These are phyloP conservation scores for Bipolaris cookei DNA, from an alignment of 2,329 filamentous ascomycete species.

Conservation along the genomic window DNA sequence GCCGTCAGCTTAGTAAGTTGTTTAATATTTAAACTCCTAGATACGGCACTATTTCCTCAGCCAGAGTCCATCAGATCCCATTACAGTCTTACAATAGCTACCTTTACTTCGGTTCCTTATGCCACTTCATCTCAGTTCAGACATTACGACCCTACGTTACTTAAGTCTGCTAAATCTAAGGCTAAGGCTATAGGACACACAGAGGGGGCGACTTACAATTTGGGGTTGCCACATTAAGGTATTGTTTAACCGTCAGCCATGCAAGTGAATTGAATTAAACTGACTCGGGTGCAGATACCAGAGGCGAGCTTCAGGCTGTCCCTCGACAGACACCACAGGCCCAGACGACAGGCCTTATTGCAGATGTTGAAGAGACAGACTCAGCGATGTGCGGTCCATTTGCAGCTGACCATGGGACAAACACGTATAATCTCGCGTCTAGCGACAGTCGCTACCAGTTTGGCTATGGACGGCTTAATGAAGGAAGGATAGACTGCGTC, in stretches of 20 bases:
- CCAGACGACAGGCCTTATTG: background rate
- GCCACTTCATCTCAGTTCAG: too few species aligned
- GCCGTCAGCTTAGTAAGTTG: background rate
- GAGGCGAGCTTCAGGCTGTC: background rate
- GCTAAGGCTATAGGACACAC: background rate
- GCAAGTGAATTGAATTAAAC: background rate
- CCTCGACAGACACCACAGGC: background rate
- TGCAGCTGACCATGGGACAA: background rate
- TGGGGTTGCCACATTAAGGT: background rate
- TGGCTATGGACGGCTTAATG: background rate
- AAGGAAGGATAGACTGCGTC: background rate
- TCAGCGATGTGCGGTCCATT: background rate
- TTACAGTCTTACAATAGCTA: conserved; percentile 1
- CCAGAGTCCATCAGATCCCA: conserved; percentile 8
- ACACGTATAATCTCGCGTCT: background rate
- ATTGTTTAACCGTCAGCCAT: background rate
- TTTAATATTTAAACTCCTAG: conserved; percentile 9
- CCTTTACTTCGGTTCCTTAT: too few species aligned
- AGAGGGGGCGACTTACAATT: background rate
- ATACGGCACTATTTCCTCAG: background rate
- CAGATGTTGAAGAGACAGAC: background rate
- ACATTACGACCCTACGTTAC: background rate
- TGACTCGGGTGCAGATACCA: background rate
- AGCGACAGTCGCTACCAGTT: background rate
- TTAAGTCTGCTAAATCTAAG: background rate